Base-by-base conservation (phyloP, 1,284 basidiomycete genomes). In the Trichosporon faecale region DNA sequence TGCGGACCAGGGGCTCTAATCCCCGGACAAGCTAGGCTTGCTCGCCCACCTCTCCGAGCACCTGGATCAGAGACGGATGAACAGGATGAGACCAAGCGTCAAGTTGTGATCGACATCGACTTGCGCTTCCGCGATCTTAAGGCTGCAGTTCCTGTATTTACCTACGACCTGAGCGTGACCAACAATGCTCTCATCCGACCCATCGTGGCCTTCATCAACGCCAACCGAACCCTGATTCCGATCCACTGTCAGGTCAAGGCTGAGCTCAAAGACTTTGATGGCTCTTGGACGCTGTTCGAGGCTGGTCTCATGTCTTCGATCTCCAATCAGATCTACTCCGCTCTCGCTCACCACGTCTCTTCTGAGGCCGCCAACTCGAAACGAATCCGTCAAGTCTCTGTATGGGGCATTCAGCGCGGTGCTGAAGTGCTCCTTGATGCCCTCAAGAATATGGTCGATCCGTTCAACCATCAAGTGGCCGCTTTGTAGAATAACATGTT, bases 201-300 rank as follows among this genome's bases (percentile, higher is more conserved):
- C 3, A 98, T 99, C 73, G 97, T 99, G 5, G 95, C 95, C 0
- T 99, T 99, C 80, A 97, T 99, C 89, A 97, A 97, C 80, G 91
- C 91, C 0, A 95, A 98, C 80, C 89, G 91, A 72, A 98, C 95
- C 0, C 84, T 98, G 73, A 89, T 98, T 2, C 95, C 95, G 11
- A 94, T 98, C 68, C 92, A 91, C 74, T 96, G 93, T 80, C 88
- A 90, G 69, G 89, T 96, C 3, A 88, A 91, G 29, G 91, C 94
- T 76, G 88, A 91, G 72, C 83, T 95, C 68, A 85, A 82, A 66
- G 91, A 94, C 70, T 95, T 95, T 78, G 91, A 95, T 80, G 93
- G 93, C 5, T 87, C 91, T 40, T 95, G 92, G 93, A 95, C 92
- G 66, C 75, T 80, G 9, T 81, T 81, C 60, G 80, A 82, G 67